Conservation (phyloP, 169 alveolate genomes). For the Blepharisma undulans region DNA sequence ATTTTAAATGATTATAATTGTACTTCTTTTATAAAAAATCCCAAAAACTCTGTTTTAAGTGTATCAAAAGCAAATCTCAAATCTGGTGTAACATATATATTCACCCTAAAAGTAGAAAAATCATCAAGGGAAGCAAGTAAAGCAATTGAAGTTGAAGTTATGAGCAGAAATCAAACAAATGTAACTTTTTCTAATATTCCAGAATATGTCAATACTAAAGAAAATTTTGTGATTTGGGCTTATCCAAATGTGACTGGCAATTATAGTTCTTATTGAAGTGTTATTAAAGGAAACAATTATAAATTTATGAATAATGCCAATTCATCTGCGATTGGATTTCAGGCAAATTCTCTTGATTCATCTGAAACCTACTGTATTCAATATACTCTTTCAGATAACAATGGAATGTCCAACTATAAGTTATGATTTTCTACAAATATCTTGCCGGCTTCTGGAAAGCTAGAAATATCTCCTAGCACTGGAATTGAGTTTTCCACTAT, state of each 20-base stretch:
- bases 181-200: not conserved
- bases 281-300: not conserved
- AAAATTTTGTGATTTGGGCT: not conserved
- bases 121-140: not conserved
- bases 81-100: not conserved
- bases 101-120: not conserved
- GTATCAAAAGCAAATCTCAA: not conserved
- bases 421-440: not conserved
- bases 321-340: not conserved
- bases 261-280: not conserved
- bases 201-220: not conserved
- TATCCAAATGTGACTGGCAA: not conserved
- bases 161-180: not conserved
- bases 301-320: not conserved
- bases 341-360: not conserved
- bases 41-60: not conserved
- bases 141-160: not conserved
- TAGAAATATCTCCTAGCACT: not conserved
- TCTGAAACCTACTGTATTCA: not conserved
- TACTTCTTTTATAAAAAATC: not conserved
- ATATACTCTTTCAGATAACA: not conserved
- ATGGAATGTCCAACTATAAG: not conserved
- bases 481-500: not conserved
- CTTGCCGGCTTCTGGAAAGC: not conserved
- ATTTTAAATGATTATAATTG: not conserved